These are phyloP conservation scores for Comarum palustre DNA, from an alignment of 306 rosid genomes.

Conservation along the genomic window DNA sequence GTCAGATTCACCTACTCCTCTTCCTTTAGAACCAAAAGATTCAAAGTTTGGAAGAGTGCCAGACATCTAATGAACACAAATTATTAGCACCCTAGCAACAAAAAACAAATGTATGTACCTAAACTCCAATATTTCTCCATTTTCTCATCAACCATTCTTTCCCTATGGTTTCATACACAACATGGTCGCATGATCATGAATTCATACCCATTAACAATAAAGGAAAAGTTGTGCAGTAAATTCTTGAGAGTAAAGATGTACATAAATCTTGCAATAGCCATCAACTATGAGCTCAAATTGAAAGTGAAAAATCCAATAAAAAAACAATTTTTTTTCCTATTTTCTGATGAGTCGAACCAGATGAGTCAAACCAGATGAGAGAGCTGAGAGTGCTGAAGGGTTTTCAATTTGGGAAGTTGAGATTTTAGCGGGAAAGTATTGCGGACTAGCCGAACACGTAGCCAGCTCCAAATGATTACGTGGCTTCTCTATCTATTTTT, in stretches of 20 bases:
- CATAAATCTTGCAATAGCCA: neutral
- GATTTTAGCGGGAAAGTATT: neutral
- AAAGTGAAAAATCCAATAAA: neutral
- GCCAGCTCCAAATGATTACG: neutral
- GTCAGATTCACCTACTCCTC: neutral
- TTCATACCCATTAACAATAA: neutral
- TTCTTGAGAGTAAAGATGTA: neutral
- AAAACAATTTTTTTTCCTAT: neutral
- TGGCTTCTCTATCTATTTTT: neutral
- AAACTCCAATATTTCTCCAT: neutral
- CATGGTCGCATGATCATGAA: neutral
- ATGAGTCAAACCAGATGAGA: neutral
- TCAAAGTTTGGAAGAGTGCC: neutral
- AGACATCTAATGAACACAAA: conserved; percentile 1
- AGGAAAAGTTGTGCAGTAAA: neutral
- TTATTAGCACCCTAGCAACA: neutral
- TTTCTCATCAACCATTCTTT: neutral
- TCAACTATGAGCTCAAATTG: neutral
- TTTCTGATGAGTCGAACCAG: neutral
- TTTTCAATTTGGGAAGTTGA: neutral
- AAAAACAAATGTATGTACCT: neutral
- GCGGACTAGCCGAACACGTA: neutral
- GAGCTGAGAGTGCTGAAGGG: neutral
- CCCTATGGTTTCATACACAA: neutral
- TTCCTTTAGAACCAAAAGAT: neutral